Conservation (phyloP, 2,329 filamentous ascomycete species). For the Nemania sp. region DNA sequence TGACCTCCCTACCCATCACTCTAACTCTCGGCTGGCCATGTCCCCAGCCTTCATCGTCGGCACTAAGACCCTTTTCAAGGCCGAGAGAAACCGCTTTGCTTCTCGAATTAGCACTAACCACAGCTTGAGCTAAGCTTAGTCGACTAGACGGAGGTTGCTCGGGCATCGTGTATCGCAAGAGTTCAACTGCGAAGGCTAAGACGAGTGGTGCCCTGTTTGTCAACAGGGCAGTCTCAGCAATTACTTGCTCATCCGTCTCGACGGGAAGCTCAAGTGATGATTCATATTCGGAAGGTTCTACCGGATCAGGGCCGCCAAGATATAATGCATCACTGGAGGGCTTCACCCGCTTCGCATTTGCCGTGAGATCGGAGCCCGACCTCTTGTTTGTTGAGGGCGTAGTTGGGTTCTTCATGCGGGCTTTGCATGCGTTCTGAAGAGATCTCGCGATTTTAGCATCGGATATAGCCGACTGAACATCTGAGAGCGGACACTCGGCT, state of each 20-base stretch:
- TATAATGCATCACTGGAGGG: constrained; percentile 44
- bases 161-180: constrained; percentile 82
- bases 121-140: constrained; percentile 83
- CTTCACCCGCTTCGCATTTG: constrained; percentile 52
- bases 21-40: constrained; percentile 79
- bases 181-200: constrained; percentile 63
- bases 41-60: constrained; percentile 78
- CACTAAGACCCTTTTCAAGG: constrained; percentile 72
- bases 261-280: constrained; percentile 70
- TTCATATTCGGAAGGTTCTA: constrained; percentile 71
- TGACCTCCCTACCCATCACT: constrained; percentile 79
- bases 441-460: constrained; percentile 64
- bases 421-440: constrained; percentile 67
- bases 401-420: constrained; percentile 58
- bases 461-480: constrained; percentile 60
- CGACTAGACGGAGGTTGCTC: constrained; percentile 87
- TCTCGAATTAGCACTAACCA: constrained; percentile 84
- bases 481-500: constrained; percentile 60
- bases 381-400: constrained; percentile 50
- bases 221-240: constrained; percentile 69
- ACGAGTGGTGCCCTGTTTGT: constrained; percentile 88
- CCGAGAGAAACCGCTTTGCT: constrained; percentile 82
- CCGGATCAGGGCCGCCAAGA: constrained; percentile 49
- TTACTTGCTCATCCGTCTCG: constrained; percentile 67
- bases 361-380: constrained; percentile 44